Evolutionary conservation across 768 basidiomycete genomes (phyloP), one percentile per base, ranked within the genome.

Genomic region (Cantharellus anzutake): DNA sequence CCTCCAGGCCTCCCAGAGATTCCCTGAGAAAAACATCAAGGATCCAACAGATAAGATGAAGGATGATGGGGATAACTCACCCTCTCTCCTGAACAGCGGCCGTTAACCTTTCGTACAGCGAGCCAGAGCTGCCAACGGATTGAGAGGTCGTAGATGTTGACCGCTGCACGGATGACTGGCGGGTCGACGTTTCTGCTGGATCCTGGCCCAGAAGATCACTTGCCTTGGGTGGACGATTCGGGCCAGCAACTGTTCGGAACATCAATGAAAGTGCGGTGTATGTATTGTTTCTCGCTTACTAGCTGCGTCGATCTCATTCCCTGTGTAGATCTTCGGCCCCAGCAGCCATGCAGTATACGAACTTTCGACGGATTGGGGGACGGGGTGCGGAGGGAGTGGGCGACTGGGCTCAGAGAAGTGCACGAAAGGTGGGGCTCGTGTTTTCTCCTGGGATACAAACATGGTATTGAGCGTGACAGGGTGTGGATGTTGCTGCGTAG

Each of bases 301-400:
- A 2, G 53, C 14, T 2, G 40, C 59, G 34, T 61, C 60, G 4
- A 61, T 40, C 2, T 61, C 58, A 2, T 38, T n/a, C 7, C 60
- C 60, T 16, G 5, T 41, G 41, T 5, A 59, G 29, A 60, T 14
- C 29, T 61, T 61, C 40, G 11, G 60, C 16, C 60, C 60, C 60
- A 55, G 58, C 42, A 61, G 57, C 60, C 60, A 61, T 3, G 60
- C 29, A 37, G 57, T 55, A 58, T 35, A 61, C 20, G 58, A 56
- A 14, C 7, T 34, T 37, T 20, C 35, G 14, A 58, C 29, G 4
- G 3, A 16, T 16, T 3, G n/a, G 40, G 35, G 29, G 39, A 14
- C 37, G 35, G 39, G 41, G 34, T 44, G 20, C 4, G 38, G 29
- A 4, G 60, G 60, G 3, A 4, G 4, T 57, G 34, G 4, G 7